Evolutionary conservation across 2,329 filamentous ascomycete genomes (phyloP).

Genomic region (Fusarium begoniae): DNA sequence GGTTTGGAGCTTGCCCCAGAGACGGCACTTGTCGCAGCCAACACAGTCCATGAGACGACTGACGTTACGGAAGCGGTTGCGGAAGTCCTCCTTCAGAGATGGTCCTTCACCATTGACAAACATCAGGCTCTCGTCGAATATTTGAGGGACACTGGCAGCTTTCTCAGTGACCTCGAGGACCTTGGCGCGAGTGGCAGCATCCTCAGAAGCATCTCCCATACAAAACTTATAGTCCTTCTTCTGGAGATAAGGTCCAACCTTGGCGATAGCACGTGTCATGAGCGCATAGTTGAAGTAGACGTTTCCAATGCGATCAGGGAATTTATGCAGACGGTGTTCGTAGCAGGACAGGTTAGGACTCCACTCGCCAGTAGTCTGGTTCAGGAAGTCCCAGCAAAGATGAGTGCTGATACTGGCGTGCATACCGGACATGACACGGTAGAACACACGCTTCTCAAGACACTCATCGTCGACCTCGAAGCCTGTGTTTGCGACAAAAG

Average conservation of each 20-base stretch:
- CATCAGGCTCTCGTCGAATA: slow-evolving; percentile 96
- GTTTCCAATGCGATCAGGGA: slow-evolving; percentile 93
- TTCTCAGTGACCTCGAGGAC: slow-evolving; percentile 78
- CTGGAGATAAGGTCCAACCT: slow-evolving; percentile 83
- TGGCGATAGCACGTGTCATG: slow-evolving; percentile 89
- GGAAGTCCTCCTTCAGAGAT: slow-evolving; percentile 94
- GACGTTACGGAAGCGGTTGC: slow-evolving; percentile 95
- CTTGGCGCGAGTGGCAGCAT: slow-evolving; percentile 81
- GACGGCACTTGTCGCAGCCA: slow-evolving; percentile 96
- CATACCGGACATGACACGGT: slow-evolving; percentile 95
- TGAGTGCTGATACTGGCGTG: slow-evolving; percentile 97
- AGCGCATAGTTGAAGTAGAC: slow-evolving; percentile 99
- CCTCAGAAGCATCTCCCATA: slow-evolving; percentile 82
- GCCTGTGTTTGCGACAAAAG: slow-evolving; percentile 69
- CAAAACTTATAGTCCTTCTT: slow-evolving; percentile 84
- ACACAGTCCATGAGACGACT: slow-evolving; percentile 98
- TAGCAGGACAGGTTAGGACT: slow-evolving; percentile 91
- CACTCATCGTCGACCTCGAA: slow-evolving; percentile 90
- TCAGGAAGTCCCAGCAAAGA: slow-evolving; percentile 94
- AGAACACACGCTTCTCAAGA: slow-evolving; percentile 98
- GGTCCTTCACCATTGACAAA: slow-evolving; percentile 82
- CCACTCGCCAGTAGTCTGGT: slow-evolving; percentile 95
- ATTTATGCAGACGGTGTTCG: slow-evolving; percentile 80
- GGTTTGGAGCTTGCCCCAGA: slow-evolving; percentile 98
- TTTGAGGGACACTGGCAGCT: slow-evolving; percentile 75